Evolutionary conservation across 2,329 filamentous ascomycete genomes (phyloP).

Genomic region (Alternaria sp.): DNA sequence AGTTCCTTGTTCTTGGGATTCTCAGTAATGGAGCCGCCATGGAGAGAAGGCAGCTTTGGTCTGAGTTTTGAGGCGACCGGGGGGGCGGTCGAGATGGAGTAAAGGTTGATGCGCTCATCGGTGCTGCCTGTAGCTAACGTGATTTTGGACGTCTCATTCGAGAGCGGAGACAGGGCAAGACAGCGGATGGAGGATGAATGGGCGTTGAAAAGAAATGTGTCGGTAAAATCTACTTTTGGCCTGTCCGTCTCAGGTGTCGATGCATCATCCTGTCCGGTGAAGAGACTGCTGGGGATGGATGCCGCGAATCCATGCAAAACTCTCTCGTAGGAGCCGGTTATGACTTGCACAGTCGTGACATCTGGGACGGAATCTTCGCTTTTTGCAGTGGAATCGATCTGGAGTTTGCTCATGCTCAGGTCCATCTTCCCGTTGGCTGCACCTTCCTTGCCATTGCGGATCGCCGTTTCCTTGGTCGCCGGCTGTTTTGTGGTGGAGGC

Average conservation of each 20-base stretch:
- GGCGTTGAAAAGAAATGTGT: slow-evolving; percentile 95
- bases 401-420: slow-evolving; percentile 25
- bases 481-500: slow-evolving; percentile 26
- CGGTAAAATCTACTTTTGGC: slow-evolving; percentile 70
- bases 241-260: slow-evolving; percentile 27
- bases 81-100: slow-evolving; percentile 72
- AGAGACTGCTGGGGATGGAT: slow-evolving; percentile 59
- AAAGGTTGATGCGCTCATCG: slow-evolving; percentile 94
- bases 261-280: slow-evolving; percentile 35
- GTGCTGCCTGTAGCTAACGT: slow-evolving; percentile 90
- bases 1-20: slow-evolving; percentile 88
- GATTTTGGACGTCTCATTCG: slow-evolving; percentile 76
- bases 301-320: slow-evolving; percentile 89
- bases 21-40: slow-evolving; percentile 76
- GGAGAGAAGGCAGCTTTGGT: slow-evolving; percentile 68
- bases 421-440: slow-evolving; percentile 24
- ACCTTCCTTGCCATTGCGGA: slow-evolving; percentile 23
- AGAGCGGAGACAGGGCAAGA: slow-evolving; percentile 77
- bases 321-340: slow-evolving; percentile 92
- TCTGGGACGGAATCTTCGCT: slow-evolving; percentile 10
- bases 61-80: slow-evolving; percentile 63
- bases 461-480: slow-evolving; percentile 17
- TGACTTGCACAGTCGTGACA: slow-evolving; percentile 73
- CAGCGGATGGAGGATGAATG: slow-evolving; percentile 90
- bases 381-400: slow-evolving; percentile 8